Evolutionary conservation across 331 rosid species (phyloP).

Genomic region (Malus hybrid): DNA sequence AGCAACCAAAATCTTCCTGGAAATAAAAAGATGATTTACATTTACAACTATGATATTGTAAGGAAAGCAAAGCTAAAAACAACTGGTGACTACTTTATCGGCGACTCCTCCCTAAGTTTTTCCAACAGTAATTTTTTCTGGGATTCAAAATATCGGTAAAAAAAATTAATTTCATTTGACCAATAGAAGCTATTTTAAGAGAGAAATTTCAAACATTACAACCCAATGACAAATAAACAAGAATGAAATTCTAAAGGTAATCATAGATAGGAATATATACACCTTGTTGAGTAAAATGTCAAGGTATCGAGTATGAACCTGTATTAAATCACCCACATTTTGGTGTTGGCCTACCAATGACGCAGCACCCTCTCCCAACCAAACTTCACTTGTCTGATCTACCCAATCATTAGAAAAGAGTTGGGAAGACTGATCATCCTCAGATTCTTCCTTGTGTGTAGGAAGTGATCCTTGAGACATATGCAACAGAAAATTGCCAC

Average conservation of each 20-base stretch:
- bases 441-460: constrained; percentile 34
- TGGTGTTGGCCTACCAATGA: constrained; percentile 31
- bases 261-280: background rate
- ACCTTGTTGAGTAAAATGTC: constrained; percentile 9
- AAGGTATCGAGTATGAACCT: constrained; percentile 32
- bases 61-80: background rate
- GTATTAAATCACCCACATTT: constrained; percentile 42
- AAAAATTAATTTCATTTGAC: too few species aligned
- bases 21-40: constrained; percentile 3
- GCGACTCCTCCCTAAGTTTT: background rate
- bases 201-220: background rate
- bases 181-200: background rate
- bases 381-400: constrained; percentile 24
- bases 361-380: constrained; percentile 33
- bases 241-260: background rate
- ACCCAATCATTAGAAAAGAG: constrained; percentile 28
- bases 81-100: background rate
- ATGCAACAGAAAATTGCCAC: constrained; percentile 20
- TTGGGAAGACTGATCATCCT: constrained; percentile 28
- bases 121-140: background rate
- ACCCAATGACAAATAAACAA: background rate
- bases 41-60: background rate
- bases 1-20: constrained; percentile 28
- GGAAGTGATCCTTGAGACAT: constrained; percentile 34
- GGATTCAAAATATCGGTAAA: background rate